Conservation (phyloP, 2,329 filamentous ascomycete species). For the Penicillium sp. region DNA sequence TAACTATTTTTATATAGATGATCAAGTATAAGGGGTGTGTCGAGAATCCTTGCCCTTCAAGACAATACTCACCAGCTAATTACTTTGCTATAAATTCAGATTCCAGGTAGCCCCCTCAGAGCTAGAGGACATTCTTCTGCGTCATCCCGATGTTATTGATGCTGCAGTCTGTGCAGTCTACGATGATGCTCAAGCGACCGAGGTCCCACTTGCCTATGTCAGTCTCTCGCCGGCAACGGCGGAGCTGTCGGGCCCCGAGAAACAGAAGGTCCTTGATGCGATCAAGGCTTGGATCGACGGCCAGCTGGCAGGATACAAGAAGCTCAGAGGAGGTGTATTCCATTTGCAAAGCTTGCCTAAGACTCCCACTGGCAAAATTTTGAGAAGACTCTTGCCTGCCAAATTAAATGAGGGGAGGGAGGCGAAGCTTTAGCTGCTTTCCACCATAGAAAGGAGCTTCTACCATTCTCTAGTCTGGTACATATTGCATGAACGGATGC, state of each 20-base stretch:
- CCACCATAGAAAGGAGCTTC: constrained; percentile 32
- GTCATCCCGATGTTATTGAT: constrained; percentile 54
- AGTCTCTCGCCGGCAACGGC: constrained; percentile 6
- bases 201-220: constrained; percentile 23
- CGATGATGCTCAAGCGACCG: constrained; percentile 21
- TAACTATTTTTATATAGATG: not conserved
- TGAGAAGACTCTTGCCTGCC: constrained; percentile 15
- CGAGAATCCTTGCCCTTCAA: not conserved
- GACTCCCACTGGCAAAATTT: constrained; percentile 22
- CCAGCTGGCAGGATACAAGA: constrained; percentile 24
- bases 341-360: constrained; percentile 18
- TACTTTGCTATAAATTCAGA: not conserved
- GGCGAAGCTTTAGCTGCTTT: not conserved
- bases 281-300: constrained; percentile 7
- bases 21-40: constrained; percentile 1
- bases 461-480: no score
- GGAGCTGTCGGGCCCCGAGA: not conserved
- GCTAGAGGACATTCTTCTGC: constrained; percentile 77
- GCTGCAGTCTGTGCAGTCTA: constrained; percentile 23
- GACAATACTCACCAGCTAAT: not conserved
- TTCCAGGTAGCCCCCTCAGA: constrained; percentile 63
- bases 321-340: constrained; percentile 21
- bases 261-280: constrained; percentile 9
- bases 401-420: constrained; percentile 7
- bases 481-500: no score